phyloP scores from a whole-genome alignment of 2,329 filamentous ascomycete genomes.

The Teratosphaeriaceae sp. region DNA sequence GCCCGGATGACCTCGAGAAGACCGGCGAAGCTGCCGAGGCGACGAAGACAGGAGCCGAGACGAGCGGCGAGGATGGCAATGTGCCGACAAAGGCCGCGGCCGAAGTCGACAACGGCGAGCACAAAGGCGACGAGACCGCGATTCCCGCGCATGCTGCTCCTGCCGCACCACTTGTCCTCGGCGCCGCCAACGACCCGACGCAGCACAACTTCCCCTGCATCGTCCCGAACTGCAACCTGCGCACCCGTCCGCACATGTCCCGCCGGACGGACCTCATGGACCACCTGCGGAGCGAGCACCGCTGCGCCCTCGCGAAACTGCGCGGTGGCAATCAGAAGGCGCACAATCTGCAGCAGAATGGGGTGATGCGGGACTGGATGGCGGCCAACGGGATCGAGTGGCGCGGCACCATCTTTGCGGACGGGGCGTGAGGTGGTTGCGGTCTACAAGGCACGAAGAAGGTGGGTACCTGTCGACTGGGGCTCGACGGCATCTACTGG shows the following conservation, averaged over 20 bases:
- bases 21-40: too few relatives aligned
- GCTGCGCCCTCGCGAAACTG: not conserved
- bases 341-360: not conserved
- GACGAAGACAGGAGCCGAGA: too few relatives aligned
- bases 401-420: not conserved
- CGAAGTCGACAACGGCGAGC: too few relatives aligned
- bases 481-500: too few relatives aligned
- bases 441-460: too few relatives aligned
- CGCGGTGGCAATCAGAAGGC: not conserved
- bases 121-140: too few relatives aligned
- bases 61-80: too few relatives aligned
- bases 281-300: not conserved
- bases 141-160: too few relatives aligned
- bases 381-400: not conserved
- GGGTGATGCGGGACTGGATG: not conserved
- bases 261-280: not conserved
- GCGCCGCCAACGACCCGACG: not conserved
- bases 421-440: not conserved
- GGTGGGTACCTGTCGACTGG: too few relatives aligned
- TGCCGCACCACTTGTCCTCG: not conserved
- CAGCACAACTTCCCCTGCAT: not conserved
- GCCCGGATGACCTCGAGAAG: too few relatives aligned
- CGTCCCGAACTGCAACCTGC: not conserved
- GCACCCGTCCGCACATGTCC: not conserved
- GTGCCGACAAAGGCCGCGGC: too few relatives aligned